These are phyloP conservation scores for Pouteria campechiana DNA, from an alignment of 179 eudicot genomes.

Conservation along the genomic window DNA sequence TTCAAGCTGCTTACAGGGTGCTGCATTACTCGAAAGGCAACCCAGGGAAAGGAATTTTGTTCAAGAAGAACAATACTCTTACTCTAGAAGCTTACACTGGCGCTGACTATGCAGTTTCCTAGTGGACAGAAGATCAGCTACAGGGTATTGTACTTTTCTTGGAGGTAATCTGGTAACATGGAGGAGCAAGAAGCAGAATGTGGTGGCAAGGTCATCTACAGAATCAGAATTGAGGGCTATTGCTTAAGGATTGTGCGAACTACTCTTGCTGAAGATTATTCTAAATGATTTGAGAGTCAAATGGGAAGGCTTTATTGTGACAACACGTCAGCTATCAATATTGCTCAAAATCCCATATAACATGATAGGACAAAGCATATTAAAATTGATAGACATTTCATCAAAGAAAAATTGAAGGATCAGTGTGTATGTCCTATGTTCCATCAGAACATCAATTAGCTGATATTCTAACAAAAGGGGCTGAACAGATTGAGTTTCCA, in stretches of 20 bases:
- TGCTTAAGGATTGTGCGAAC: no score
- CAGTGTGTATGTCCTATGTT: not conserved
- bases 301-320: no score
- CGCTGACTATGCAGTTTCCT: not conserved
- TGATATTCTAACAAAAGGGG: no score
- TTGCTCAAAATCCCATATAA: not conserved
- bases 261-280: no score
- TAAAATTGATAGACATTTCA: not conserved
- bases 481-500: not conserved
- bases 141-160: not conserved
- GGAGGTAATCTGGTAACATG: not conserved
- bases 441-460: no score
- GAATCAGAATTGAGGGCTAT: no score
- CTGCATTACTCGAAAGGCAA: not conserved
- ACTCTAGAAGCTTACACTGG: not conserved
- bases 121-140: not conserved
- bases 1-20: not conserved
- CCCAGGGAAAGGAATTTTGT: not conserved
- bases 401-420: not conserved
- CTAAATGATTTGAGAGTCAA: no score
- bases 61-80: not conserved
- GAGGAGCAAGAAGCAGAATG: not conserved
- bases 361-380: not conserved
- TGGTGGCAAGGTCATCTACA: no score
- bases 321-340: no score